Percentiles rank a stretch among this genome's conserved stretches.
Evolutionary conservation across 108 stramenopile species (phyloP).

Genomic region (Epipyxis sp.): DNA sequence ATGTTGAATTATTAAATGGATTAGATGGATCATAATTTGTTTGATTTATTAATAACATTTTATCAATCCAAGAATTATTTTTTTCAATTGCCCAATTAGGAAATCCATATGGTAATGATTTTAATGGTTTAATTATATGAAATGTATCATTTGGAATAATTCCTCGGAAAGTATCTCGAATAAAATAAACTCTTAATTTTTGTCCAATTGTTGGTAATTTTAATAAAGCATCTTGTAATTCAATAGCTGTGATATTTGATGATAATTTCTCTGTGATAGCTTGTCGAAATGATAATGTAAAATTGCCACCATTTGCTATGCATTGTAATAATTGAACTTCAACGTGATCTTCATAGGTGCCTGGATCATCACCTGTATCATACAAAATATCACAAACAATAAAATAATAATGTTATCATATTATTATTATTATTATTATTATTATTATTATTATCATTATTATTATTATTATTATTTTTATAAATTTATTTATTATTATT

Average conservation of each 20-base stretch:
- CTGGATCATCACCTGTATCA: conserved; percentile 1
- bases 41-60: conserved; percentile 24
- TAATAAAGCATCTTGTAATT: background rate
- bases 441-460: background rate
- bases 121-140: background rate
- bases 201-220: background rate
- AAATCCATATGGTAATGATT: conserved; percentile 21
- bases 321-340: conserved; percentile 4
- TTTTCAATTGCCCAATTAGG: background rate
- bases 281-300: conserved; percentile 31
- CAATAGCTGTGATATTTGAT: background rate
- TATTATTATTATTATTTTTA: background rate
- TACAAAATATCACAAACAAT: background rate
- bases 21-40: conserved; percentile 53
- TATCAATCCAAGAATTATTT: background rate
- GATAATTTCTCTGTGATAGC: conserved; percentile 34
- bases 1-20: conserved; percentile 59
- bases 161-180: conserved; percentile 42
- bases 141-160: background rate
- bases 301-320: conserved; percentile 29
- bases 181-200: conserved; percentile 15
- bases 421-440: too few relatives aligned
- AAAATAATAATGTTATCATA: background rate
- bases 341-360: conserved; percentile 24
- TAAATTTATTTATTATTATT: background rate